These are phyloP conservation scores for Raphanus sativus DNA, from an alignment of 345 rosid species.

Conservation along the genomic window DNA sequence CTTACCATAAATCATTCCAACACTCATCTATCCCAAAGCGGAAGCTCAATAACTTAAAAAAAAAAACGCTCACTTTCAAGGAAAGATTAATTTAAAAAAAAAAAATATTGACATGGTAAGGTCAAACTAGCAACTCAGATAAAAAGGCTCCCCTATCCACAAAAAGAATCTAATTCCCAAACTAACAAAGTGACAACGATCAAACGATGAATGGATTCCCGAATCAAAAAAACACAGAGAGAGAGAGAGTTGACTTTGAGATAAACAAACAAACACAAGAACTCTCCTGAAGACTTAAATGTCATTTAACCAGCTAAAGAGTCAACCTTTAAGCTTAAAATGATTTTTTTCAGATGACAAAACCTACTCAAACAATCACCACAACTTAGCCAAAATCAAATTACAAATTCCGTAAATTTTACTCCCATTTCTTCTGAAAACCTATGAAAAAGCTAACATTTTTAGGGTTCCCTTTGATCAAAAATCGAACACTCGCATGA, in stretches of 20 bases:
- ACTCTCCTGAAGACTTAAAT: conserved; percentile 23
- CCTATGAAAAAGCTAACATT: not conserved
- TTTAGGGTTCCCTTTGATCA: not conserved
- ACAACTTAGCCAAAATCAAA: not conserved
- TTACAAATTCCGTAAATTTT: not conserved
- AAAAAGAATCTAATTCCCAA: conserved; percentile 30
- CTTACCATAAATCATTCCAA: not conserved
- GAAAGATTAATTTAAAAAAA: not conserved
- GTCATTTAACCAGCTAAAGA: conserved; percentile 14
- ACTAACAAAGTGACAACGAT: conserved; percentile 12
- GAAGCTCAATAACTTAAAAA: not conserved
- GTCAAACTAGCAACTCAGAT: conserved; percentile 24
- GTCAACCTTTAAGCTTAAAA: not conserved
- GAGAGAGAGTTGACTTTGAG: conserved; percentile 26
- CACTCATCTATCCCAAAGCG: not conserved
- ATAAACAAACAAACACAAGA: conserved; percentile 13
- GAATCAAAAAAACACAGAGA: not conserved
- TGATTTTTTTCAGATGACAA: not conserved
- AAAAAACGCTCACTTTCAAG: conserved; percentile 1
- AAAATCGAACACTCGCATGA: not conserved
- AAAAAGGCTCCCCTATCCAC: not conserved
- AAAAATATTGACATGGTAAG: not conserved
- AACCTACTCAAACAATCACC: not conserved
- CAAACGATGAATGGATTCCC: conserved; percentile 7
- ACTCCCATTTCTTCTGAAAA: not conserved